Evolutionary conservation across 345 rosid species (phyloP).

Genomic region (Brassica juncea): DNA sequence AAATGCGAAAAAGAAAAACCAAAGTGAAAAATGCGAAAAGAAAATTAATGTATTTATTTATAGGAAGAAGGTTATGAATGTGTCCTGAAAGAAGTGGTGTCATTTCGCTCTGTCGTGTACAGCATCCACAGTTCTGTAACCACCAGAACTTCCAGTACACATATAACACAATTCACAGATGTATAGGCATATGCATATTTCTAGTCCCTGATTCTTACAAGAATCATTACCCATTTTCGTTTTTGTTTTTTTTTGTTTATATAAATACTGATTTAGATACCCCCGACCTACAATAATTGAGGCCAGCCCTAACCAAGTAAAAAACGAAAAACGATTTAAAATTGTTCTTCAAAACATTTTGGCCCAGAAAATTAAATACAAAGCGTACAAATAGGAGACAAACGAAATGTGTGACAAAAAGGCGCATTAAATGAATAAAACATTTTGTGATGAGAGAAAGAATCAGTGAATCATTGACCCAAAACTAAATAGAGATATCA

Average conservation of each 20-base stretch:
- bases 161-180: slow-evolving; percentile 30
- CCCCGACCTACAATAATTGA: slow-evolving; percentile 31
- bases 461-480: slow-evolving; percentile 18
- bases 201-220: slow-evolving; percentile 38
- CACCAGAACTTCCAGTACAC: slow-evolving; percentile 32
- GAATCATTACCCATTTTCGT: slow-evolving; percentile 23
- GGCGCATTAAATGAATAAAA: slow-evolving; percentile 26
- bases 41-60: slow-evolving; percentile 8
- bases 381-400: slow-evolving; percentile 24
- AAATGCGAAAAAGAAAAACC: slow-evolving; percentile 1
- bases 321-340: neutral
- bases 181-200: slow-evolving; percentile 33
- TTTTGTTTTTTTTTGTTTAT: neutral
- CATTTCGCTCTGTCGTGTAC: slow-evolving; percentile 40
- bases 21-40: neutral
- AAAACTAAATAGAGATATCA: neutral
- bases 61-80: slow-evolving; percentile 35
- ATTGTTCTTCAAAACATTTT: slow-evolving; percentile 23
- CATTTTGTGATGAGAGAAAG: slow-evolving; percentile 8
- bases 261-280: slow-evolving; percentile 20
- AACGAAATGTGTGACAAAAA: slow-evolving; percentile 13
- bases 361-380: slow-evolving; percentile 31
- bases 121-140: slow-evolving; percentile 39
- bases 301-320: slow-evolving; percentile 23
- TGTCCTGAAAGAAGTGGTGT: slow-evolving; percentile 40